Percentiles rank a stretch among this genome's conserved stretches.
These are phyloP conservation scores for Talaromyces pinophilus DNA, from an alignment of 2,329 filamentous ascomycete genomes.

Conservation along the genomic window DNA sequence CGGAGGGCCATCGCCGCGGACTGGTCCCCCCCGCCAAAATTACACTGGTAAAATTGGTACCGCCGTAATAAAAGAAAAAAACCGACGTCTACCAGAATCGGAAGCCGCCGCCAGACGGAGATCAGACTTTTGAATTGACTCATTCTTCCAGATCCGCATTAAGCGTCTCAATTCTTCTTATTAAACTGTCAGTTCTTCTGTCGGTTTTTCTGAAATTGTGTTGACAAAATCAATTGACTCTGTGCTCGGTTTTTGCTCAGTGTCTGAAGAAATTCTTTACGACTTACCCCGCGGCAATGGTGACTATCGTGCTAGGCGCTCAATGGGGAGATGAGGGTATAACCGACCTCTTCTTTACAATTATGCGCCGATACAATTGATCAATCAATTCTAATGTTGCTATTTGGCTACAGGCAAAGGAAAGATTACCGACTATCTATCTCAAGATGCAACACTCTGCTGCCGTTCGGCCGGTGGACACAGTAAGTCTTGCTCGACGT, in stretches of 20 bases:
- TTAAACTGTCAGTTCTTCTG: background rate
- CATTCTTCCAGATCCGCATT: background rate
- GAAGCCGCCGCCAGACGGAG: background rate
- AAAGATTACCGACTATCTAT: slow-evolving; percentile 52
- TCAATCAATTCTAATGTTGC: background rate
- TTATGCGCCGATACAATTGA: background rate
- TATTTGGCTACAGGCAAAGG: slow-evolving; percentile 42
- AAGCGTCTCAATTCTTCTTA: background rate
- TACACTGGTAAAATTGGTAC: background rate
- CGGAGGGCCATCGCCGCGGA: background rate
- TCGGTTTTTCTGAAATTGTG: background rate
- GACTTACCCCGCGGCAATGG: slow-evolving; percentile 29
- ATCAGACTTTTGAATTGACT: slow-evolving; percentile 4
- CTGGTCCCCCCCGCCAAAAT: slow-evolving; percentile 8
- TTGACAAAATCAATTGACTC: background rate
- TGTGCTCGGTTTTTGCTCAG: background rate
- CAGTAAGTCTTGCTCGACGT: slow-evolving; percentile 37
- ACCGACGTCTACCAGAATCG: slow-evolving; percentile 5
- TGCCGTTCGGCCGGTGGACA: slow-evolving; percentile 50
- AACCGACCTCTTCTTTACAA: slow-evolving; percentile 16
- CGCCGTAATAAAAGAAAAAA: slow-evolving; percentile 5
- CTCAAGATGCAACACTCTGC: slow-evolving; percentile 47
- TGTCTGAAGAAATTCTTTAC: background rate
- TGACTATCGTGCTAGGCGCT: slow-evolving; percentile 49
- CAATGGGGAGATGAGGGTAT: slow-evolving; percentile 53